Evolutionary conservation across 345 rosid species (phyloP).

Genomic region (Linum lewisii): DNA sequence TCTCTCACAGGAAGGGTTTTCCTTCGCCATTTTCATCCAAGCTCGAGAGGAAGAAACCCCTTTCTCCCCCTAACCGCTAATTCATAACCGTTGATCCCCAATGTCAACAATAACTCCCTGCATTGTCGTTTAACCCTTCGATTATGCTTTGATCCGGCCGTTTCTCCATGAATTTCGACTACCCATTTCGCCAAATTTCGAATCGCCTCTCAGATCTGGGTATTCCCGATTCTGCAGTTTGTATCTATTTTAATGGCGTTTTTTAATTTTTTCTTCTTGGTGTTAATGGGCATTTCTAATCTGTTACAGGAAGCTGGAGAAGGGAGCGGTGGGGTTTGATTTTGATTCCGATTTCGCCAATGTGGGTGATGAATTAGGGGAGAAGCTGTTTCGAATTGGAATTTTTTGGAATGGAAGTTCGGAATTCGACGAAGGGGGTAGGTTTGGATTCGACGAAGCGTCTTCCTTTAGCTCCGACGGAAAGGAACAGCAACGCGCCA

Average conservation of each 20-base stretch:
- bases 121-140: neutral
- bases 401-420: constrained; percentile 29
- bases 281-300: neutral
- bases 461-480: constrained; percentile 54
- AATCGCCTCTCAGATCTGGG: neutral
- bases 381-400: constrained; percentile 47
- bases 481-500: constrained; percentile 55
- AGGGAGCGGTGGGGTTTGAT: constrained; percentile 12
- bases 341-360: constrained; percentile 29
- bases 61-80: no score
- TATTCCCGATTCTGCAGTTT: neutral
- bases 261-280: no score
- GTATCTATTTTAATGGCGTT: no score
- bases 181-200: neutral
- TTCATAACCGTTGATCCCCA: neutral
- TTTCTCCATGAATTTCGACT: neutral
- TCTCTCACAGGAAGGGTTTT: no score
- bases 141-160: neutral
- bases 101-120: neutral
- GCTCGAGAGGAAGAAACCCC: no score
- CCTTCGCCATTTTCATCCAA: no score
- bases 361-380: constrained; percentile 40
- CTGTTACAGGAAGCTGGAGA: neutral
- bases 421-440: constrained; percentile 33
- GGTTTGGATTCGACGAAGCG: constrained; percentile 34